phyloP scores from a whole-genome alignment of 164 flowering plant genomes.

The Sedum album region DNA sequence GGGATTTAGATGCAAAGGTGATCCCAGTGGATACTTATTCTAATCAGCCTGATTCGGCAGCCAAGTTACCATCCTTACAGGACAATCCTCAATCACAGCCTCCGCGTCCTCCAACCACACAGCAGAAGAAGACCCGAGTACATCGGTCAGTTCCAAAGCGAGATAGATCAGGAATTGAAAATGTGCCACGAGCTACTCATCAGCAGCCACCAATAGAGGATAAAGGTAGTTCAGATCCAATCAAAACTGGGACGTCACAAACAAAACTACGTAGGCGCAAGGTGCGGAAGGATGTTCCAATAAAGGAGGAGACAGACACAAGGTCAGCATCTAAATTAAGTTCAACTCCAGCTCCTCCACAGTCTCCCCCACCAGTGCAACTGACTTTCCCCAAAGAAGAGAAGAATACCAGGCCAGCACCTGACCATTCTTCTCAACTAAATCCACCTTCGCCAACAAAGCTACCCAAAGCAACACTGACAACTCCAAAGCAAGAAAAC shows the following conservation, averaged over 20 bases:
- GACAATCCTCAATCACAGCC: not conserved
- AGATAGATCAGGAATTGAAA: not conserved
- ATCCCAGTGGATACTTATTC: conserved; percentile 39
- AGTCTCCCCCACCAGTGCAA: conserved; percentile 14
- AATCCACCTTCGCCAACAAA: conserved; percentile 30
- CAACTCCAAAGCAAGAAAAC: conserved; percentile 16
- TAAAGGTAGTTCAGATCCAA: not conserved
- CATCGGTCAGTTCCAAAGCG: conserved; percentile 1
- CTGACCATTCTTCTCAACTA: not conserved
- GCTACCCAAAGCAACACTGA: conserved; percentile 15
- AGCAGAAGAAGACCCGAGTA: not conserved
- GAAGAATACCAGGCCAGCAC: not conserved
- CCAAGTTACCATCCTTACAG: not conserved
- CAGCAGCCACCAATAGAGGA: not conserved
- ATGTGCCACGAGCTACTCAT: not conserved
- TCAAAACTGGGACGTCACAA: not conserved
- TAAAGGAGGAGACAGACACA: not conserved
- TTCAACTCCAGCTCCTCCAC: conserved; percentile 9
- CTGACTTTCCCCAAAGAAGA: conserved; percentile 6
- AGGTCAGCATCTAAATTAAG: conserved; percentile 18
- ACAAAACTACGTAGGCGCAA: not conserved
- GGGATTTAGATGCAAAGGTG: conserved; percentile 24
- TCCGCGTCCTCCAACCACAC: not conserved
- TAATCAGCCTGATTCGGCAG: not conserved
- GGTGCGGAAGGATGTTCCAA: not conserved